These are phyloP conservation scores for Agarophyton chilense DNA, from an alignment of 23 red algal species.

Conservation along the genomic window DNA sequence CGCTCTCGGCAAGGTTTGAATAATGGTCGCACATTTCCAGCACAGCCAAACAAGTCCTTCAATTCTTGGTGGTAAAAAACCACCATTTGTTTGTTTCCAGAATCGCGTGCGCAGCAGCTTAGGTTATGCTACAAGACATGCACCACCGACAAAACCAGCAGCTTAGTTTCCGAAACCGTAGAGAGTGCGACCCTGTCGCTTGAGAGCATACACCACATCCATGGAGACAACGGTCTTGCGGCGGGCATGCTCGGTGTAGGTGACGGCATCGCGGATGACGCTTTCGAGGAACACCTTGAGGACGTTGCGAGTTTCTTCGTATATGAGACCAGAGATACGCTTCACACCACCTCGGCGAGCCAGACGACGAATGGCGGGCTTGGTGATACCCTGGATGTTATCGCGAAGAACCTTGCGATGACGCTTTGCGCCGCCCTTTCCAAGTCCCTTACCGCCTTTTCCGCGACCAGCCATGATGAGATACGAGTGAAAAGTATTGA, in stretches of 20 bases:
- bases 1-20: too few species aligned
- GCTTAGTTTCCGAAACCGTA: constrained; percentile 93
- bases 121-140: not conserved
- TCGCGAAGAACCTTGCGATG: constrained; percentile 99
- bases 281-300: constrained; percentile 98
- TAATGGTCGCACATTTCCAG: too few species aligned
- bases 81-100: constrained; percentile 38
- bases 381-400: constrained; percentile 99
- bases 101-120: not conserved
- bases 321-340: constrained; percentile 99
- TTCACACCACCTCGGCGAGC: constrained; percentile 99
- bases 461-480: constrained; percentile 96
- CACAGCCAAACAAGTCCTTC: constrained; percentile 30
- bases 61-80: constrained; percentile 35
- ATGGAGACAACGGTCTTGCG: constrained; percentile 98
- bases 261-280: constrained; percentile 95
- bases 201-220: constrained; percentile 99
- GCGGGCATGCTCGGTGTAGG: constrained; percentile 99
- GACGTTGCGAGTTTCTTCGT: constrained; percentile 99
- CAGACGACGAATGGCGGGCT: constrained; percentile 98
- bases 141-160: not conserved
- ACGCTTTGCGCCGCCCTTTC: constrained; percentile 99
- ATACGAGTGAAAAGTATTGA: constrained; percentile 22
- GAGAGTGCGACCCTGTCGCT: constrained; percentile 97
- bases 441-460: constrained; percentile 99